These are phyloP conservation scores for Scenedesmus sp. DNA, from an alignment of 163 green algal species.

Conservation along the genomic window DNA sequence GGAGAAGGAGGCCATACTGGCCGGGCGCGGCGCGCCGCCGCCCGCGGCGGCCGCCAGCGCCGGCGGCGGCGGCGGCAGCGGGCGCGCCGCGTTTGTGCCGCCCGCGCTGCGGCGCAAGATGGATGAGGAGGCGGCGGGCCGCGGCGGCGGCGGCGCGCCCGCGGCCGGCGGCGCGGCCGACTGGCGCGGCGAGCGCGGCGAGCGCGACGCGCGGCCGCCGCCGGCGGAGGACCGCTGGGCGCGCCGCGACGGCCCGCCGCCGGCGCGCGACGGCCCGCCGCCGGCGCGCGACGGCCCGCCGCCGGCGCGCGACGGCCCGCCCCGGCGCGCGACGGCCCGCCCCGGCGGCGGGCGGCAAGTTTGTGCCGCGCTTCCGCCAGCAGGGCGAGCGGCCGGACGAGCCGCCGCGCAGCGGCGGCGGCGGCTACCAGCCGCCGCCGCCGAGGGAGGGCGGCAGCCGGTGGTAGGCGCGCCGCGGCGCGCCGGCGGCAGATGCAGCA, in stretches of 20 bases:
- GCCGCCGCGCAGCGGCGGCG: neutral
- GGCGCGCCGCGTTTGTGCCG: constrained; percentile 32
- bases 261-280: too few species aligned
- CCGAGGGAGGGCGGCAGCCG: constrained; percentile 9
- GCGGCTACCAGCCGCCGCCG: constrained; percentile 7
- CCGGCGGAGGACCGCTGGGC: too few species aligned
- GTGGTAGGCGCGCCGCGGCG: too few species aligned
- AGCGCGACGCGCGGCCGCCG: constrained; percentile 1
- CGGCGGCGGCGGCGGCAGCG: neutral
- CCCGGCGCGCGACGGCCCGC: too few species aligned
- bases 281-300: too few species aligned
- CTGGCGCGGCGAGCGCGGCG: neutral
- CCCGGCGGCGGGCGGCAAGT: too few species aligned
- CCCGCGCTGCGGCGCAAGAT: constrained; percentile 25
- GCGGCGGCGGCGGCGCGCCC: neutral
- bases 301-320: too few species aligned
- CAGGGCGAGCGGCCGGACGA: too few species aligned
- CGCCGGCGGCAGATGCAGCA: too few species aligned
- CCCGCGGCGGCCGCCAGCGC: constrained; percentile 9
- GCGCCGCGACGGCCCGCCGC: too few species aligned
- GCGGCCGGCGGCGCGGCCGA: neutral
- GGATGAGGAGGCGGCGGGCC: constrained; percentile 19
- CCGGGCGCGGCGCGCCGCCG: neutral
- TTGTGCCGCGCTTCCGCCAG: too few species aligned
- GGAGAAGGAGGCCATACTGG: constrained; percentile 48